Percentiles rank a stretch among this genome's conserved stretches.
These are phyloP conservation scores for Phylloporus arenicola DNA, from an alignment of 768 basidiomycete species.

Conservation along the genomic window DNA sequence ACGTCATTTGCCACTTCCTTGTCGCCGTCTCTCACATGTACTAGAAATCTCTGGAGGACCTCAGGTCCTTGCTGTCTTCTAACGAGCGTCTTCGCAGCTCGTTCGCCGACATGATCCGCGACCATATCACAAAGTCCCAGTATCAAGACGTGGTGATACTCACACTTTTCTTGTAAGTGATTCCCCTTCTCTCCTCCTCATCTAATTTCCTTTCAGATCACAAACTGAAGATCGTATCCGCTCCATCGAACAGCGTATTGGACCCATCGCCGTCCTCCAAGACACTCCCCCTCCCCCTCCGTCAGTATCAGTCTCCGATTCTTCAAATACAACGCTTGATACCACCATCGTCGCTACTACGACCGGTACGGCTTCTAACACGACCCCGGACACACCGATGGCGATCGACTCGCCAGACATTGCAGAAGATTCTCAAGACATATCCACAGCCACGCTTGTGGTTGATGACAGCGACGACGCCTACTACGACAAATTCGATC, in stretches of 20 bases:
- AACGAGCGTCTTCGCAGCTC: conserved; percentile 15
- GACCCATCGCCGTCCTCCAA: conserved; percentile 4
- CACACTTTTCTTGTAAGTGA: conserved; percentile 37
- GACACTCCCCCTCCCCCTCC: conserved; percentile 11
- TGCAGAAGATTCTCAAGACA: conserved; percentile 20
- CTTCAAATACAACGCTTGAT: conserved; percentile 12
- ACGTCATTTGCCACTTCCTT: not conserved
- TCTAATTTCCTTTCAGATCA: conserved; percentile 24
- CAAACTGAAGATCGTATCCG: conserved; percentile 34
- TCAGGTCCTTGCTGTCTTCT: conserved; percentile 20
- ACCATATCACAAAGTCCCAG: conserved; percentile 19
- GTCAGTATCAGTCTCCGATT: conserved; percentile 14
- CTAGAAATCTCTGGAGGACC: conserved; percentile 28
- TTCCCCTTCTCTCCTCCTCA: not conserved
- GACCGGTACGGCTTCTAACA: not conserved
- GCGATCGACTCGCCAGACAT: conserved; percentile 9
- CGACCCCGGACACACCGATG: conserved; percentile 1
- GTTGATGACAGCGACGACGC: conserved; percentile 40
- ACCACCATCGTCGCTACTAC: not conserved
- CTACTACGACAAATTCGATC: conserved; percentile 45
- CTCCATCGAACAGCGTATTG: conserved; percentile 35
- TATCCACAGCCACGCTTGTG: conserved; percentile 14
- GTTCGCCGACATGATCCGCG: conserved; percentile 22
- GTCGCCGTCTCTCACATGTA: not conserved
- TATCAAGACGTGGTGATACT: conserved; percentile 36